Base-by-base conservation (phyloP, 2,329 filamentous ascomycete genomes). In the Blastomyces parvus region DNA sequence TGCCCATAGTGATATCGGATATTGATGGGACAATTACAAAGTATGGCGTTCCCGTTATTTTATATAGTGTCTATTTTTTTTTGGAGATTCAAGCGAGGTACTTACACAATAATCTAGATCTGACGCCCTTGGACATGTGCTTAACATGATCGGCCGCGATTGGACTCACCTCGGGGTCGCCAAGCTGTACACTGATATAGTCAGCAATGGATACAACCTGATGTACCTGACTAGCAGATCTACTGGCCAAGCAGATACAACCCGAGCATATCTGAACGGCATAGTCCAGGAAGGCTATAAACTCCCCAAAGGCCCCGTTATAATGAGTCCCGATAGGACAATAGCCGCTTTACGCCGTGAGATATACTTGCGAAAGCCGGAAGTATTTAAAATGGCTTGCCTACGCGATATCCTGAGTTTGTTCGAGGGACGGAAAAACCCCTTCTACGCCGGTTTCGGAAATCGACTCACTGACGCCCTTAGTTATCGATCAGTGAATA, bases 301-400 rank as follows among this genome's bases (percentile, higher is more conserved):
- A 58, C 79, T 99, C 46, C 94, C 94, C 0, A 88, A 88, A 68
- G 94, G 95, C 0, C 94, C 94, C 0, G 95, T 95, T 0, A 97
- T 99, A 67, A 86, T 97, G 76, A 96, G 90, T 44, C 95, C 94
- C 0, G 94, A 99, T 75, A 84, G 94, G 62, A 97, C 92, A 0
- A 95, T 97, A 78, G 92, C 95, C 8, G 95, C 94, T 0, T 78
- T 99, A 38, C 84, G 94, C 63, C 86, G 94, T 58, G 94, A 99
- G 74, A 86, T 99, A 6, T 99, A 99, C 73, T 82, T 99, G 33
- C 86, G 94, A 61, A 97, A 99, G 74, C 95, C 94, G 0, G 92
- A 99, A 73, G 91, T 99, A 8, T 99, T 99, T 84, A 99, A 99
- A 78, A 99, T 99, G 95, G 91, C 94, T 1, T 99, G 94, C 66